Percentiles rank a stretch among this genome's conserved stretches.
Evolutionary conservation across 1,139 yeast genomes (phyloP).

Genomic region (Pichia sp.): DNA sequence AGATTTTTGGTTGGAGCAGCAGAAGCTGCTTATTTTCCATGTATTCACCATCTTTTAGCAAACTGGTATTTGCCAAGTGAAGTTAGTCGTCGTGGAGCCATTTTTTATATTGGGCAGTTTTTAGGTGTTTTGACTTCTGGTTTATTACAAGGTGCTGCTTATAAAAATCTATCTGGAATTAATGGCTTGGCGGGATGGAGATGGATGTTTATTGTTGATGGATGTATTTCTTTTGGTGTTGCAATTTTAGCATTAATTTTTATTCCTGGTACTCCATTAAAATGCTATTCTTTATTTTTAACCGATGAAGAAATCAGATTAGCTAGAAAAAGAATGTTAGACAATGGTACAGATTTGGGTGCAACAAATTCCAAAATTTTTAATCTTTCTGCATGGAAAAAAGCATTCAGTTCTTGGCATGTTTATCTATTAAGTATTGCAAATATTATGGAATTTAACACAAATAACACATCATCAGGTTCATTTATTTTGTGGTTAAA

Average conservation of each 20-base stretch:
- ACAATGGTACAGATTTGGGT: conserved; percentile 32
- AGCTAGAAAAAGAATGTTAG: conserved; percentile 49
- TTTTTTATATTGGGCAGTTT: conserved; percentile 40
- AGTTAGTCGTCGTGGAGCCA: conserved; percentile 37
- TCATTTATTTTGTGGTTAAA: conserved; percentile 49
- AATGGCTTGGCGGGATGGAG: conserved; percentile 53
- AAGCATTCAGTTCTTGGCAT: conserved; percentile 48
- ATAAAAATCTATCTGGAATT: conserved; percentile 34
- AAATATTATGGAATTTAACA: conserved; percentile 39
- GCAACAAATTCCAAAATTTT: conserved; percentile 31
- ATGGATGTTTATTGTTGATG: conserved; percentile 66
- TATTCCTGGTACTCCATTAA: conserved; percentile 63
- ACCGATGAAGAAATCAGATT: conserved; percentile 56
- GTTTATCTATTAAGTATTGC: conserved; percentile 38
- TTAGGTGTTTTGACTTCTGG: conserved; percentile 43
- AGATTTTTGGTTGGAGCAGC: conserved; percentile 57
- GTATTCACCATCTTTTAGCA: conserved; percentile 55
- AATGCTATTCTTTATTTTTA: conserved; percentile 43
- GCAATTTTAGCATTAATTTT: conserved; percentile 54
- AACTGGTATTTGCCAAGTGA: conserved; percentile 46
- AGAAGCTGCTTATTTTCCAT: conserved; percentile 56
- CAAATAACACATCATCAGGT: conserved; percentile 43
- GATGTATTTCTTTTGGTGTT: conserved; percentile 49
- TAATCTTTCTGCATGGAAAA: conserved; percentile 35
- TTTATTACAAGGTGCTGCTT: conserved; percentile 33